Conservation (phyloP, 2,329 filamentous ascomycete species). For the Aspergillus eucalypticola region DNA sequence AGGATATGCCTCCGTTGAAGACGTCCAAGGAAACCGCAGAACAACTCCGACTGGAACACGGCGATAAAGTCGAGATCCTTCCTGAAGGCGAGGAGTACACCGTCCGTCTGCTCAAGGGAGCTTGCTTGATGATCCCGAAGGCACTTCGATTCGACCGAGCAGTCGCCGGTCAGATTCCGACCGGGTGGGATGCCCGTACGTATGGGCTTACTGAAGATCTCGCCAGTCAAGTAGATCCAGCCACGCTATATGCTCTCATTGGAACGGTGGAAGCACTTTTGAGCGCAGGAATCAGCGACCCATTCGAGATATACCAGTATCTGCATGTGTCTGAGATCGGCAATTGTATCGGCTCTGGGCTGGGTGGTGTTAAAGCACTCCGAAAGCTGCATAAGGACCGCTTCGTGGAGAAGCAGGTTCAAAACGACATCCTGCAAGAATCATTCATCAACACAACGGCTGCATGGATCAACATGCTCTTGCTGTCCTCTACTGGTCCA, state of each 20-base stretch:
- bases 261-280: constrained; percentile 86
- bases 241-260: constrained; percentile 90
- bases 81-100: constrained; percentile 45
- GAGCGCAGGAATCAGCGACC: constrained; percentile 88
- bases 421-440: constrained; percentile 96
- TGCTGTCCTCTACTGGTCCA: constrained; percentile 88
- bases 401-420: constrained; percentile 87
- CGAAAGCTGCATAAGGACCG: constrained; percentile 95
- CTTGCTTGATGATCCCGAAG: constrained; percentile 59
- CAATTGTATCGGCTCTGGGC: constrained; percentile 94
- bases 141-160: neutral
- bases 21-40: constrained; percentile 7
- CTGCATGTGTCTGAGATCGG: constrained; percentile 94
- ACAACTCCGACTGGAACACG: constrained; percentile 3
- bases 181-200: constrained; percentile 89
- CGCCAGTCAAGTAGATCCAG: constrained; percentile 89
- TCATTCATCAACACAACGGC: constrained; percentile 99
- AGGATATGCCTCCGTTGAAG: constrained; percentile 83
- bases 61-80: neutral
- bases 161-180: constrained; percentile 90
- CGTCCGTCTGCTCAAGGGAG: constrained; percentile 88
- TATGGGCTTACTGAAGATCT: constrained; percentile 96
- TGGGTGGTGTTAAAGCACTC: constrained; percentile 84
- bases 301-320: constrained; percentile 98
- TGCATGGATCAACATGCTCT: constrained; percentile 97